Conservation (phyloP, 2,329 filamentous ascomycete genomes). For the Teratosphaeriaceae sp. region DNA sequence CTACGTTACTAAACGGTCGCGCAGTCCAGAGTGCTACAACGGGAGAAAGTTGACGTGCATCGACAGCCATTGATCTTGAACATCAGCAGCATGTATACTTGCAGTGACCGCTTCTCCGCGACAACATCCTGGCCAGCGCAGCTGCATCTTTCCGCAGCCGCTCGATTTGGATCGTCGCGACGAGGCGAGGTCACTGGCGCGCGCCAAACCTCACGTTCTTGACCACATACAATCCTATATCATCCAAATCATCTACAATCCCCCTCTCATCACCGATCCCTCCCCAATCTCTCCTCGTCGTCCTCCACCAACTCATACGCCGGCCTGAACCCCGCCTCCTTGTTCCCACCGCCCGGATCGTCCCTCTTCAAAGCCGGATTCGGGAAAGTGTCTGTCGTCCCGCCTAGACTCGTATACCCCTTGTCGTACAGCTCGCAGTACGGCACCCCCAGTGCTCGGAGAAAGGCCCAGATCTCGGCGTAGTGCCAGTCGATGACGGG, state of each 20-base stretch:
- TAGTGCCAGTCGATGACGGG: conserved; percentile 98
- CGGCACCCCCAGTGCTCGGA: conserved; percentile 67
- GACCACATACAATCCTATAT: background rate
- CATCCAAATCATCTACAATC: conserved; percentile 1
- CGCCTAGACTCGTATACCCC: conserved; percentile 90
- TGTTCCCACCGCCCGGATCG: conserved; percentile 28
- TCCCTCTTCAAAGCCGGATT: conserved; percentile 63
- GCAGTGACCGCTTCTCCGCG: too few species aligned
- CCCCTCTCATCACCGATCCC: conserved; percentile 34
- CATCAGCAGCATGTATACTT: too few species aligned
- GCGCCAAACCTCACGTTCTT: background rate
- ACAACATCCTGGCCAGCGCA: too few species aligned
- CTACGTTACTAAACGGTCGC: too few species aligned
- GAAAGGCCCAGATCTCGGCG: conserved; percentile 87
- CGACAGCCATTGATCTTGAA: too few species aligned
- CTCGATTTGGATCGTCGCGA: background rate
- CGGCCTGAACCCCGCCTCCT: conserved; percentile 50
- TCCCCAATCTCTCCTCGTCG: conserved; percentile 69
- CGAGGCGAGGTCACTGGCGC: background rate
- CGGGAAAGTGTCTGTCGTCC: conserved; percentile 78
- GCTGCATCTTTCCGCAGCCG: too few species aligned
- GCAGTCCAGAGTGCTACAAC: too few species aligned
- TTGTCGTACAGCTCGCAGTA: conserved; percentile 85
- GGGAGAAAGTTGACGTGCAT: too few species aligned
- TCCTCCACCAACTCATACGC: conserved; percentile 72